These are phyloP conservation scores for Coemansia sp. DNA, from an alignment of 192 early-diverging fungal genomes.

Conservation along the genomic window DNA sequence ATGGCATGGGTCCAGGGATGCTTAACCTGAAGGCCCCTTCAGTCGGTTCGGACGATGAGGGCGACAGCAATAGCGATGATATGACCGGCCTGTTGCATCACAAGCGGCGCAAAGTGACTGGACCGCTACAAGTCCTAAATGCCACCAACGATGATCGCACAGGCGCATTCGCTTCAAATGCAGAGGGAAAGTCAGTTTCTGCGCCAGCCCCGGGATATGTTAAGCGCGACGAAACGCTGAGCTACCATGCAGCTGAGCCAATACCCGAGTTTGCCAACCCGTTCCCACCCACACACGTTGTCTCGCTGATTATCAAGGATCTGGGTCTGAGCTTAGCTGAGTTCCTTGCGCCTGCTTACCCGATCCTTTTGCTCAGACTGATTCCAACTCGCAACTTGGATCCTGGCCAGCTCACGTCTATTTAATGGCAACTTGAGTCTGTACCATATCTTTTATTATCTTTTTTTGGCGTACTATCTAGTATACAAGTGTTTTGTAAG, in stretches of 20 bases:
- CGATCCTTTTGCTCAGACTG: slow-evolving; percentile 43
- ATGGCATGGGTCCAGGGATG: background rate
- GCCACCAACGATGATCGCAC: slow-evolving; percentile 31
- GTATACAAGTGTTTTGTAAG: too few species aligned
- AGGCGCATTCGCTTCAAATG: slow-evolving; percentile 26
- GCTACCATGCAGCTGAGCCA: background rate
- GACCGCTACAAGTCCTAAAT: slow-evolving; percentile 22
- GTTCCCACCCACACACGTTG: slow-evolving; percentile 51
- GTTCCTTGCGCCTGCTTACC: slow-evolving; percentile 54
- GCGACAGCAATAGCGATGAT: background rate
- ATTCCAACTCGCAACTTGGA: background rate
- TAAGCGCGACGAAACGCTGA: slow-evolving; percentile 9
- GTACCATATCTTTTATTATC: background rate
- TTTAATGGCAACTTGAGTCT: background rate
- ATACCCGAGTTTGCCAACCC: slow-evolving; percentile 35
- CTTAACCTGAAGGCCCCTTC: background rate
- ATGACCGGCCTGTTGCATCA: slow-evolving; percentile 14
- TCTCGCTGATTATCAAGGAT: slow-evolving; percentile 48
- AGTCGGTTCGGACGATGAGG: background rate
- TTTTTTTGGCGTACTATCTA: background rate
- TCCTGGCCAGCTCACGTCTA: background rate
- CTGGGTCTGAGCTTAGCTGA: slow-evolving; percentile 41
- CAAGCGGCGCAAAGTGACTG: slow-evolving; percentile 38
- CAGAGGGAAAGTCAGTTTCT: background rate
- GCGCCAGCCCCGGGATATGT: background rate